phyloP scores from a whole-genome alignment of 164 flowering plant genomes.

The Annona cherimola region DNA sequence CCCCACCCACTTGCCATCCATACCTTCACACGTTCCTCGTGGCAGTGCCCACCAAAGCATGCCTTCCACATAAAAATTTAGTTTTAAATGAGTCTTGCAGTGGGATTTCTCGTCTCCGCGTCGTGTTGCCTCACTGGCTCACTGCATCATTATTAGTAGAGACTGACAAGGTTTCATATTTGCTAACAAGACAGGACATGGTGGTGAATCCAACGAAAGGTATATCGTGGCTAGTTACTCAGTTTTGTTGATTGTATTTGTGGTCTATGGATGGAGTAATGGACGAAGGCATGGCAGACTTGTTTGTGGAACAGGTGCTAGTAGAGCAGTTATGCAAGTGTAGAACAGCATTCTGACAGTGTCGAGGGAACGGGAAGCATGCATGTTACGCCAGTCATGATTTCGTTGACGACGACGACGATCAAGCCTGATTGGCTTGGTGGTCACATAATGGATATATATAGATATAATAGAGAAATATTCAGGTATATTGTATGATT shows the following conservation, averaged over 20 bases:
- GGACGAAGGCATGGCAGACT: conserved; percentile 12
- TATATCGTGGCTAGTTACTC: conserved; percentile 19
- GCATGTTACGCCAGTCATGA: conserved; percentile 7
- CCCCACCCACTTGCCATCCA: too few species aligned
- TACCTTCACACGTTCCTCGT: too few species aligned
- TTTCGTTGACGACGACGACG: neutral
- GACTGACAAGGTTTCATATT: conserved; percentile 7
- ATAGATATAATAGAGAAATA: too few species aligned
- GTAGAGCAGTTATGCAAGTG: conserved; percentile 10
- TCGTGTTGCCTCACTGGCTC: conserved; percentile 9
- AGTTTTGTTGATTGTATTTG: conserved; percentile 13
- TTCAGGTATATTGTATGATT: too few species aligned
- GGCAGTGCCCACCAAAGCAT: neutral
- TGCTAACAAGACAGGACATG: neutral
- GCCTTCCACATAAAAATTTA: neutral
- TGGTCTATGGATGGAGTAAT: conserved; percentile 18
- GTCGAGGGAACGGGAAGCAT: conserved; percentile 19
- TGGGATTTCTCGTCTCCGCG: neutral
- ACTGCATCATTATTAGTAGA: conserved; percentile 18
- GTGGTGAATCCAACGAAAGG: conserved; percentile 5
- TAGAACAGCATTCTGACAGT: conserved; percentile 9
- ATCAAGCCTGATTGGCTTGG: neutral
- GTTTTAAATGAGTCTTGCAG: neutral
- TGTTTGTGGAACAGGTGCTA: conserved; percentile 12
- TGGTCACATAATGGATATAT: too few species aligned